Evolutionary conservation across 164 flowering plant species (phyloP), one percentile per base, ranked within the genome.

Genomic region (Chimonanthus salicifolius): DNA sequence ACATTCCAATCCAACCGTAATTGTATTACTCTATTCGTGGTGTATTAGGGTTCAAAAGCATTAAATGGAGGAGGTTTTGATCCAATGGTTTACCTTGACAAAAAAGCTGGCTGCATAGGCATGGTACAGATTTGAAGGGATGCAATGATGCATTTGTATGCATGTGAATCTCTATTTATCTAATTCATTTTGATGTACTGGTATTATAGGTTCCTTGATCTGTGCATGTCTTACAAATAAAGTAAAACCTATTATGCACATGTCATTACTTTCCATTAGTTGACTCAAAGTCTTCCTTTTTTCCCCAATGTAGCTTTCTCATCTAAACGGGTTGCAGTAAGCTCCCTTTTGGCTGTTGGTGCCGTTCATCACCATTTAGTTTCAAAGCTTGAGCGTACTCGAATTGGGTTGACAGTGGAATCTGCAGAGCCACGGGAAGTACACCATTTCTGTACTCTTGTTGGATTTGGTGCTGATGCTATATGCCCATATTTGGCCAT

Each of bases 401-500:
- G 83, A 43, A 83, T 91, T 70, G 98, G 95, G 13, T 77, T 96
- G 81, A 78, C 94, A 48, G 83, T 96, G 71, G 99, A 96, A 83
- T 89, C 99, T 74, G 99, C 98, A 43, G 99, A 96, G 81, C 99
- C 99, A 64, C 97, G 98, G 75, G 99, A 96, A 81, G 99, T 96
- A 75, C 99, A 96, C 80, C 99, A 96, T 81, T 96, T 96, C 74
- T 94, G 98, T 78, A 94, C 99, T 6, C 87, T 96, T n/a, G 93
- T 96, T 62, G 99, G 99, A 47, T 96, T 94, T 82, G 99, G 99
- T 62, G 99, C 95, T 5, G 99, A 96, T 89, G 99, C 94, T 49
- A 90, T 96, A 71, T 94, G 98, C 77, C 99, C 99, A 69, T 96
- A 96, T 78, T 81, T 96, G 80, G 94, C 99, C 20, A 54, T 92